Percentiles rank a stretch among this genome's conserved stretches.
These are phyloP conservation scores for Colletotrichum falcatum DNA, from an alignment of 2,329 filamentous ascomycete genomes.

Conservation along the genomic window DNA sequence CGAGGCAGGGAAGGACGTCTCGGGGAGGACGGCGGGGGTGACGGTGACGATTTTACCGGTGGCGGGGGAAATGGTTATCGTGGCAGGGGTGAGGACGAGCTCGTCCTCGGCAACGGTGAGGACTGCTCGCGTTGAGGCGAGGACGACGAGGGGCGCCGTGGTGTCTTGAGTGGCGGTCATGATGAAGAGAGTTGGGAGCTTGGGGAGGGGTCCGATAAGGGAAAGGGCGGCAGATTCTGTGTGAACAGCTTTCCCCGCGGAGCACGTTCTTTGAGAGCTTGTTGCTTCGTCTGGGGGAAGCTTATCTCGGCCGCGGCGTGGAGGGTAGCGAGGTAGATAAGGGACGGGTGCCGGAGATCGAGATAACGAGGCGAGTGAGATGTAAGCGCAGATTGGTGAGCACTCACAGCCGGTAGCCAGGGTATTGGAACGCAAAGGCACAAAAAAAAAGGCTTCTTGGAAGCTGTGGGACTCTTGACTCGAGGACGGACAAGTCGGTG, in stretches of 20 bases:
- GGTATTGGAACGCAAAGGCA: not conserved
- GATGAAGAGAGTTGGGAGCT: constrained; percentile 18
- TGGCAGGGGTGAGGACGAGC: constrained; percentile 79
- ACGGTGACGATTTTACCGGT: constrained; percentile 90
- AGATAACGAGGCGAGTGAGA: constrained; percentile 10
- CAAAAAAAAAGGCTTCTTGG: not conserved
- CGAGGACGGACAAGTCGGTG: constrained; percentile 4
- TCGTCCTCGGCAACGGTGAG: constrained; percentile 75
- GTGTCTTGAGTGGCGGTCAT: constrained; percentile 50
- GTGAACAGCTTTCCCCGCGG: constrained; percentile 24
- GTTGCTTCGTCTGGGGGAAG: not conserved
- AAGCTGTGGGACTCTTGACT: not conserved
- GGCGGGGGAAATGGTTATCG: constrained; percentile 79
- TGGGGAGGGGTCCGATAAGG: constrained; percentile 9
- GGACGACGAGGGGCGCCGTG: constrained; percentile 70
- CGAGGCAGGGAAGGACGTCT: constrained; percentile 77
- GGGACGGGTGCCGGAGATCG: constrained; percentile 11
- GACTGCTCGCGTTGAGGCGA: constrained; percentile 87
- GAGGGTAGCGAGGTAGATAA: constrained; percentile 19
- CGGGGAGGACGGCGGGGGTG: constrained; percentile 78
- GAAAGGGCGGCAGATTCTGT: not conserved
- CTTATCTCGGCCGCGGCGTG: constrained; percentile 35
- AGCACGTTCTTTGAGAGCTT: constrained; percentile 7
- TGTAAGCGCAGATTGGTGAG: not conserved
- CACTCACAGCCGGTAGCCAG: no score